Evolutionary conservation across 2,329 filamentous ascomycete genomes (phyloP).

Genomic region (Aspergillus sclerotialis): DNA sequence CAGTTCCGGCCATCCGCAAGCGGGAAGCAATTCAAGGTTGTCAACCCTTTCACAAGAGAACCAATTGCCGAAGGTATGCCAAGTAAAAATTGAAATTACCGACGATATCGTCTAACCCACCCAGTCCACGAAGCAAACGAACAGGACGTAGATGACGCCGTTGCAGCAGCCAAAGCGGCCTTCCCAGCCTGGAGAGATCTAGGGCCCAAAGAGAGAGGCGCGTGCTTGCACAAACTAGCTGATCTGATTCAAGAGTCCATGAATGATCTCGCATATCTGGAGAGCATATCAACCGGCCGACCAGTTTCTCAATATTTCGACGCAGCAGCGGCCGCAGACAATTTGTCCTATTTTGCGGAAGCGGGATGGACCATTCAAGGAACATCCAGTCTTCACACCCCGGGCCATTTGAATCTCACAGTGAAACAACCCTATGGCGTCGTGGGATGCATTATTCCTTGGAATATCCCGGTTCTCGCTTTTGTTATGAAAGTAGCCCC

Average conservation of each 20-base stretch:
- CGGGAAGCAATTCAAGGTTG: conserved; percentile 22
- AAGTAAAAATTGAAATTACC: background rate
- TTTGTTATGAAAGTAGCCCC: conserved; percentile 51
- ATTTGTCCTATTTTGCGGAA: conserved; percentile 22
- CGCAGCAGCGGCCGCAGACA: conserved; percentile 9
- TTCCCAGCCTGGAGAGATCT: conserved; percentile 33
- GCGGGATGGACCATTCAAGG: conserved; percentile 23
- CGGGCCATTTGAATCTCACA: conserved; percentile 18
- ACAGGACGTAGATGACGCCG: conserved; percentile 29
- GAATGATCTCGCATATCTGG: conserved; percentile 26
- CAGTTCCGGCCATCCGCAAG: conserved; percentile 22
- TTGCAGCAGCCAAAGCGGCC: conserved; percentile 30
- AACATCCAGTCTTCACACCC: conserved; percentile 23
- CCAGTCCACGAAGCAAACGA: conserved; percentile 25
- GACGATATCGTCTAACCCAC: background rate
- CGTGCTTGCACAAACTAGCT: conserved; percentile 26
- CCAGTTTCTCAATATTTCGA: conserved; percentile 25
- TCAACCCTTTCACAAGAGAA: conserved; percentile 23
- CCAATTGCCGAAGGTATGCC: conserved; percentile 19
- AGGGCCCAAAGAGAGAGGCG: conserved; percentile 23
- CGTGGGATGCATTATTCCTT: conserved; percentile 52
- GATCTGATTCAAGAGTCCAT: conserved; percentile 21
- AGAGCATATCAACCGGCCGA: conserved; percentile 30
- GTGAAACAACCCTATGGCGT: conserved; percentile 51
- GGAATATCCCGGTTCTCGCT: conserved; percentile 47